Evolutionary conservation across 208 protist genomes (phyloP), one percentile per base, ranked within the genome.

Genomic region (Naegleria lovaniensis): DNA sequence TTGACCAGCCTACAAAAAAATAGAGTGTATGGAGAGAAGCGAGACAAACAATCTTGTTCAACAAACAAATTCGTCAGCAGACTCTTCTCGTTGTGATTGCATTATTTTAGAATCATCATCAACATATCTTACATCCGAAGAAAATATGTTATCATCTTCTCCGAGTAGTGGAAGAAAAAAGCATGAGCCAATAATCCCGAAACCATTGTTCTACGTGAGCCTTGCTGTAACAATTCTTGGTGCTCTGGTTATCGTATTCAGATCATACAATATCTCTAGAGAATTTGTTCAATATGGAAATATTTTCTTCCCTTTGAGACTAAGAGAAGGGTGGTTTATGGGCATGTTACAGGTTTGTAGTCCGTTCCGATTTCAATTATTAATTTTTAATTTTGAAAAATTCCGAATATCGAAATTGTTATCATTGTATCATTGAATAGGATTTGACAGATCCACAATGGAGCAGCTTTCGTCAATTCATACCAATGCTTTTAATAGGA

Each of bases 371-470:
- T 29, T 67, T 67, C 55, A 29, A 29, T 22, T 67, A 67, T 29
- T 67, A 22, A 67, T 67, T 29, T 22, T 67, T 25, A 0, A 79
- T 79, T 29, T 9, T 48, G 43, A 48, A n/a, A n/a, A n/a, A n/a
- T 58, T 58, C 52, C 11, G 16, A 22, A 58, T 22, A 58, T 58
- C 16, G 52, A 22, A 22, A 58, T 22, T 6, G 6, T 58, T 58
- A 22, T 22, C 16, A 22, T 22, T 58, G 6, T 75, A 4, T 7
- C 1, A 48, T 9, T 48, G 43, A 48, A 48, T 36, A 79, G 39
- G 85, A 88, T 88, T 39, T 40, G 33, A 88, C 41, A 15, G 85
- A 88, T 88, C 43, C 43, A 15, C 85, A 88, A 58, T 88, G 85
- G 85, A 58, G 41, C n/a, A 58, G 41, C 33, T 58, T 88, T 39